Evolutionary conservation across 352 stramenopile species (phyloP).

Genomic region (Globisporangium emineosum): DNA sequence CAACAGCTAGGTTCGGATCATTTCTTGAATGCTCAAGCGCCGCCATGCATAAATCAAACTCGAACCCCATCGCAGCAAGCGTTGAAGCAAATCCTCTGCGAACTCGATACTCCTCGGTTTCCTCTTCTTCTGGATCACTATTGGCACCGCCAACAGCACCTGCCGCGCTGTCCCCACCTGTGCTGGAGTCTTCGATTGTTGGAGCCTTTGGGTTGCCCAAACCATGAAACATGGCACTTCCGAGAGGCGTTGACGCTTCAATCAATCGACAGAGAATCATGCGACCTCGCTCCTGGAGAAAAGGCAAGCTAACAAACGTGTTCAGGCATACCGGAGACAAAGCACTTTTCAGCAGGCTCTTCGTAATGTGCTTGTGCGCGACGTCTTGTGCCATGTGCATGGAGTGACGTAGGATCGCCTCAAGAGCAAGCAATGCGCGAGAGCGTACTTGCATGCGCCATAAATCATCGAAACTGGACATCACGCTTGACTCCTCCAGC

Average conservation of each 20-base stretch:
- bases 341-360: conserved; percentile 54
- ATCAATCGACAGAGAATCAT: conserved; percentile 86
- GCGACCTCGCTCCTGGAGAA: conserved; percentile 75
- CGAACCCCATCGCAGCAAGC: conserved; percentile 84
- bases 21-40: conserved; percentile 78
- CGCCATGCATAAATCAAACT: conserved; percentile 86
- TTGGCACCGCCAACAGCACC: conserved; percentile 26
- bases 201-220: conserved; percentile 54
- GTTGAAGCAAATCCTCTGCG: conserved; percentile 79
- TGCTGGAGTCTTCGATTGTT: conserved; percentile 10
- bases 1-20: conserved; percentile 79
- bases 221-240: conserved; percentile 72
- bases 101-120: conserved; percentile 66
- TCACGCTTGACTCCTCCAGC: conserved; percentile 61
- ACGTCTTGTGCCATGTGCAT: conserved; percentile 36
- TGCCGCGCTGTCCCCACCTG: background rate
- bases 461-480: conserved; percentile 70
- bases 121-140: conserved; percentile 63
- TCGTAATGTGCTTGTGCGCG: conserved; percentile 36
- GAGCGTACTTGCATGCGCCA: conserved; percentile 87
- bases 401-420: conserved; percentile 69
- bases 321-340: conserved; percentile 62
- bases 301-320: conserved; percentile 70
- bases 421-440: conserved; percentile 69
- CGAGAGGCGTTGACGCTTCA: conserved; percentile 76